A percentile compares a stretch with the other conserved stretches of the same genome.
Evolutionary conservation across 441 rosid species (phyloP).

Genomic region (Populus hybrid): DNA sequence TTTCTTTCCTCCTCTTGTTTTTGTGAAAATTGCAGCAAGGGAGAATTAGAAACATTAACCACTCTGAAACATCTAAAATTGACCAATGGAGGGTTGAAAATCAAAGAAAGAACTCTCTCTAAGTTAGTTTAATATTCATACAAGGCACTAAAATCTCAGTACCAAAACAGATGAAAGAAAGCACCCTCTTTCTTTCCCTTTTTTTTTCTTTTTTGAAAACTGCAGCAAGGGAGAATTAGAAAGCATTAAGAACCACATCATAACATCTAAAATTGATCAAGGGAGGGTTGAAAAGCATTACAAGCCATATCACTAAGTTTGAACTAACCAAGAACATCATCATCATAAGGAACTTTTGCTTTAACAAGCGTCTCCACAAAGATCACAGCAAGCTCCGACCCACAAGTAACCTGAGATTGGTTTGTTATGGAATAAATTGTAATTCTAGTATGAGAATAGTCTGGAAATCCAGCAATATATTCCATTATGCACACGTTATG

Average conservation of each 20-base stretch:
- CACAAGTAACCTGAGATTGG: slow-evolving; percentile 73
- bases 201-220: too few relatives aligned
- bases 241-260: background rate
- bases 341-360: slow-evolving; percentile 65
- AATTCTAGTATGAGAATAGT: background rate
- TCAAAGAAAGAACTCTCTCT: too few relatives aligned
- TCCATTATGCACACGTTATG: background rate
- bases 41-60: background rate
- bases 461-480: background rate
- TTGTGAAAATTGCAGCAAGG: background rate
- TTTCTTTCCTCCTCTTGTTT: background rate
- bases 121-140: background rate
- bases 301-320: slow-evolving; percentile 16
- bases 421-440: background rate
- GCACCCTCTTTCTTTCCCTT: background rate
- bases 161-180: background rate
- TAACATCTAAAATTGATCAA: background rate
- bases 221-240: background rate
- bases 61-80: background rate
- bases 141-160: background rate
- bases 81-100: background rate
- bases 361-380: slow-evolving; percentile 79
- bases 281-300: background rate
- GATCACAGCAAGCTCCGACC: slow-evolving; percentile 77
- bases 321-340: slow-evolving; percentile 69